Conservation (phyloP, 2,329 filamentous ascomycete species). For the Gnomoniopsis sp. region DNA sequence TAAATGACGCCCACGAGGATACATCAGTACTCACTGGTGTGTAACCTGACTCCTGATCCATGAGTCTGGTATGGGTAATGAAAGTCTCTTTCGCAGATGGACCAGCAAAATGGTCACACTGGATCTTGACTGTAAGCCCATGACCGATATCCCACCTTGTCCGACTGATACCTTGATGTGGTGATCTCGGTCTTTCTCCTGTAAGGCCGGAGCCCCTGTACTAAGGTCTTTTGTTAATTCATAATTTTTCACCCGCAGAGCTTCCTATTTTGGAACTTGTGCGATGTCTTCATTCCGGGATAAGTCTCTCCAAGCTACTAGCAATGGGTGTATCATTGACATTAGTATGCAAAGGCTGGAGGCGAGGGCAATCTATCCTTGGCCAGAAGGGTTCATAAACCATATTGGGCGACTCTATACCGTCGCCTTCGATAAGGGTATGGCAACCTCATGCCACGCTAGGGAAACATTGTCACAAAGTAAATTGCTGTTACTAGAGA, state of each 20-base stretch:
- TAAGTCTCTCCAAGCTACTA: not conserved
- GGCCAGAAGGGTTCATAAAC: too few species aligned
- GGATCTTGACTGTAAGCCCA: not conserved
- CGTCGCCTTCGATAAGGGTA: not conserved
- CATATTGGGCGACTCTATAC: not conserved
- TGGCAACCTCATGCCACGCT: not conserved
- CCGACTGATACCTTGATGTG: not conserved
- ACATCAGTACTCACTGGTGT: not conserved
- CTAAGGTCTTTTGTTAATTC: not conserved
- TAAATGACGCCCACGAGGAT: not conserved
- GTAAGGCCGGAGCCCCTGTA: not conserved
- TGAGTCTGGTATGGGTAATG: not conserved
- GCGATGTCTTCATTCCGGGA: not conserved
- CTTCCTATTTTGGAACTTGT: not conserved
- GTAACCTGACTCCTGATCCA: not conserved
- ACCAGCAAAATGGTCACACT: not conserved
- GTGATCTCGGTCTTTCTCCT: not conserved
- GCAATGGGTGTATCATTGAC: too few species aligned
- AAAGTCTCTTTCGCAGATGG: not conserved
- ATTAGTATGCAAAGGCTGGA: not conserved
- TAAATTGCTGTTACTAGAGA: not conserved
- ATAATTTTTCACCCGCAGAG: not conserved
- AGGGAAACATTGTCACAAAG: too few species aligned
- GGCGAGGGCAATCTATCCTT: too few species aligned
- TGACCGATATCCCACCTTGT: not conserved